Evolutionary conservation across 257 asterid genomes (phyloP).

Genomic region (Jacaranda copaia): DNA sequence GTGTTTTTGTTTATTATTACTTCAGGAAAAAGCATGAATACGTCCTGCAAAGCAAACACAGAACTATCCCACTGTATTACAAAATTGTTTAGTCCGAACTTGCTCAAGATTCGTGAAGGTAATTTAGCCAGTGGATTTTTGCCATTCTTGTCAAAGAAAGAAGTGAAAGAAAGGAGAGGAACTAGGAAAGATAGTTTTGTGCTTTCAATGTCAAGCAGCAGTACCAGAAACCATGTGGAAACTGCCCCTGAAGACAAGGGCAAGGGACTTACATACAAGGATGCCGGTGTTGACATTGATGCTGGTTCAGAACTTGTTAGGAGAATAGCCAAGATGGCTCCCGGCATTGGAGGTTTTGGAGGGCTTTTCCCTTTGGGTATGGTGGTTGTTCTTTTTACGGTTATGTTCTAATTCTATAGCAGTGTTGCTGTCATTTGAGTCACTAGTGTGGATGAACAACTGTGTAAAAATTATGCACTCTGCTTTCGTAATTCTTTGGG

Average conservation of each 20-base stretch:
- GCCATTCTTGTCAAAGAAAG: slow-evolving; percentile 40
- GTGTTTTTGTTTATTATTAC: slow-evolving; percentile 17
- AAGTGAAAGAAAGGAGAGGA: slow-evolving; percentile 32
- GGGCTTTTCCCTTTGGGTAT: slow-evolving; percentile 95
- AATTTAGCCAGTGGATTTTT: slow-evolving; percentile 27
- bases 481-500: background rate
- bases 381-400: background rate
- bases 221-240: slow-evolving; percentile 37
- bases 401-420: background rate
- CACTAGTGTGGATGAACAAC: background rate
- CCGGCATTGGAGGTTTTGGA: slow-evolving; percentile 99
- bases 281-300: slow-evolving; percentile 96
- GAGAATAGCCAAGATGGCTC: slow-evolving; percentile 95
- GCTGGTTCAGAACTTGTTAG: slow-evolving; percentile 93
- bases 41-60: slow-evolving; percentile 44
- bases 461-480: background rate
- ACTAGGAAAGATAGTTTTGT: slow-evolving; percentile 33
- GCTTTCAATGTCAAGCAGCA: slow-evolving; percentile 42
- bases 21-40: slow-evolving; percentile 39
- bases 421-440: slow-evolving; percentile 14
- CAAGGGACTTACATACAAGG: slow-evolving; percentile 79
- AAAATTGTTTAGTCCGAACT: slow-evolving; percentile 31
- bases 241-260: slow-evolving; percentile 41
- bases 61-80: slow-evolving; percentile 38
- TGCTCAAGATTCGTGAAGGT: slow-evolving; percentile 24